Evolutionary conservation across 164 flowering plant species (phyloP).

Genomic region (Annona cherimola): DNA sequence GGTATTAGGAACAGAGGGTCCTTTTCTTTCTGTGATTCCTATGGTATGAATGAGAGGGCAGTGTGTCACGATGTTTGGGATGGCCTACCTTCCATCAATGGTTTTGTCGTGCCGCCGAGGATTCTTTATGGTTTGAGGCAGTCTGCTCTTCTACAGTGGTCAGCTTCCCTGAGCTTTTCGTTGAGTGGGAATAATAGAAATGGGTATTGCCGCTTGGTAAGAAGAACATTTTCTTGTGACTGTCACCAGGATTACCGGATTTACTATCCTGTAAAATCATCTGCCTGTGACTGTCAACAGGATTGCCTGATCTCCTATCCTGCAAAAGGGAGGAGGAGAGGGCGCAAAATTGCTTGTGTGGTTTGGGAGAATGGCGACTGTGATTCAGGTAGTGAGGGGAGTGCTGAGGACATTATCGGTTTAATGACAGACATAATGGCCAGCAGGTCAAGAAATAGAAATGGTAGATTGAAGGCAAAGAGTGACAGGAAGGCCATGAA

Average conservation of each 20-base stretch:
- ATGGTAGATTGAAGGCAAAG: constrained; percentile 9
- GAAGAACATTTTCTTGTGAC: constrained; percentile 3
- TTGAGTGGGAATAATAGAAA: constrained; percentile 13
- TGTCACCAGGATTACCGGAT: constrained; percentile 1
- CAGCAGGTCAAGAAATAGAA: constrained; percentile 28
- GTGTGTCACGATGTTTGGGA: constrained; percentile 14
- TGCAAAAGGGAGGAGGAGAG: constrained; percentile 22
- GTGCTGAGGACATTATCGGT: constrained; percentile 57
- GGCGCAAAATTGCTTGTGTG: constrained; percentile 23
- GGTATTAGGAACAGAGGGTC: constrained; percentile 35
- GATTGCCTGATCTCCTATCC: background rate
- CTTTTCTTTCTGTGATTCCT: constrained; percentile 33
- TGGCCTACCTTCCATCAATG: constrained; percentile 16
- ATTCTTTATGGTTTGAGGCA: constrained; percentile 36
- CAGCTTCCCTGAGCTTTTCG: constrained; percentile 24
- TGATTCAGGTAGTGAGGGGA: constrained; percentile 23
- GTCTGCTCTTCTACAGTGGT: constrained; percentile 27
- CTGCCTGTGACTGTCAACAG: constrained; percentile 1
- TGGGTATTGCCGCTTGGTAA: constrained; percentile 27
- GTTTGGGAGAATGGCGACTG: constrained; percentile 24
- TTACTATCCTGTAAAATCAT: constrained; percentile 8
- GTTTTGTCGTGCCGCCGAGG: constrained; percentile 23
- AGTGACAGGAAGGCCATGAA: background rate
- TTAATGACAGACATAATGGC: constrained; percentile 53
- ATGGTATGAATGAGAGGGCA: constrained; percentile 20